A percentile compares a stretch with the other conserved stretches of the same genome.
Conservation (phyloP, 495 filamentous ascomycete species). For the Terfezia boudieri region DNA sequence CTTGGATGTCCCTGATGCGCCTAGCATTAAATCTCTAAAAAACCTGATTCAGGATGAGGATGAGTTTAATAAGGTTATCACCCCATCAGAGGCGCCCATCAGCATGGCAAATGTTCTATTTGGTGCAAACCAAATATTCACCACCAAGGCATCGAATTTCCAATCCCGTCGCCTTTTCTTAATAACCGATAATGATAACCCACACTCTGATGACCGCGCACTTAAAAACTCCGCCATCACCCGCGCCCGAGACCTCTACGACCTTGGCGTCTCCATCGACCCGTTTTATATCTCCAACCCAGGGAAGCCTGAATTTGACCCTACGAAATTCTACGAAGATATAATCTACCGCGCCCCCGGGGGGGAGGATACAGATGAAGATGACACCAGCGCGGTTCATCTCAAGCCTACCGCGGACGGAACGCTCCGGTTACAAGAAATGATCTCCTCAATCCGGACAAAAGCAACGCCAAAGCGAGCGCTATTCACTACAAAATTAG, state of each 20-base stretch:
- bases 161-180: conserved; percentile 79
- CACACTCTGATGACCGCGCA: conserved; percentile 47
- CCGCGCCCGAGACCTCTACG: conserved; percentile 84
- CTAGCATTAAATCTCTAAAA: conserved; percentile 63
- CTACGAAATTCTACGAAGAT: conserved; percentile 79
- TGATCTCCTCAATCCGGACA: conserved; percentile 78
- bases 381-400: conserved; percentile 25
- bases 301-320: conserved; percentile 49
- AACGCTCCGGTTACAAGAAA: conserved; percentile 53
- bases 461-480: conserved; percentile 72
- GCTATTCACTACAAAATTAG: conserved; percentile 64
- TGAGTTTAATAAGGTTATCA: conserved; percentile 45
- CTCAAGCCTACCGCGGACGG: conserved; percentile 34
- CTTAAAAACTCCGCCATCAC: conserved; percentile 55
- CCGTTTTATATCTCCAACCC: conserved; percentile 71
- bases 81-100: conserved; percentile 39
- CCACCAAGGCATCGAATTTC: conserved; percentile 84
- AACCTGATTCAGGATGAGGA: conserved; percentile 45
- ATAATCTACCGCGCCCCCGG: conserved; percentile 43
- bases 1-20: conserved; percentile 65
- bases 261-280: conserved; percentile 80
- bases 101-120: conserved; percentile 83
- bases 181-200: conserved; percentile 85
- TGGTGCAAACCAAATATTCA: conserved; percentile 90
- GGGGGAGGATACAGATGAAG: conserved; percentile 26